Evolutionary conservation across 371 early-diverging fungal species (phyloP), one percentile per base, ranked within the genome.

Genomic region (Mucor circinelloides): DNA sequence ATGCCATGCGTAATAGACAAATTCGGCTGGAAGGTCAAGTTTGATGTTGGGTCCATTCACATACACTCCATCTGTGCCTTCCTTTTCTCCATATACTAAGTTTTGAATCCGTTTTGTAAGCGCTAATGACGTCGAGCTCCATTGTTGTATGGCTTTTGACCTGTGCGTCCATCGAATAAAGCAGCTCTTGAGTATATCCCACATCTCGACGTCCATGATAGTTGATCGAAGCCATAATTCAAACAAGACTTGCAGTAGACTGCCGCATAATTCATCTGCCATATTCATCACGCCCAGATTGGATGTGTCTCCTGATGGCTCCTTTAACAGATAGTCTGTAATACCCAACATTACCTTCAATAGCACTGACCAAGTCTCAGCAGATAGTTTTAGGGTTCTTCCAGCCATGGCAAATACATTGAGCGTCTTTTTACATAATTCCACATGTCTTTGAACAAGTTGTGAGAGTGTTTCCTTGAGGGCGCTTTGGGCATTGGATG

Each of bases 211-310:
- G 58, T 87, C 74, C 60, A 76, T 81, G 21, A 82, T 85, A 19
- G 75, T 77, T 34, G 93, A 91, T 34, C 91, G 71, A 52, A 93
- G 74, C 93, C 93, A 93, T 46, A 91, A 70, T 62, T 93, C 93
- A 73, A 91, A 84, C 27, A 92, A 75, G 12, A 84, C 93, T 67
- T 88, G 70, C 1, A 92, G 73, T 42, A 94, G 66, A 70, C 82
- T 82, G 65, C 90, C 93, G 64, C 91, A 91, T 36, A 94, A 76
- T 63, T 89, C 88, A 71, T 93, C 93, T 21, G 86, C 91, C 91
- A 93, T 91, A 60, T 80, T 82, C 10, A 63, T 71, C 10, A 85
- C 81, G 38, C 81, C 84, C 28, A 76, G 66, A 30, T 70, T 64
- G 3, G 63, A 34, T 0, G 71, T 58, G 34, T 79, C 75, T 8